phyloP scores from a whole-genome alignment of 805 yeast species.

The Lipomyces yamanashiensis region DNA sequence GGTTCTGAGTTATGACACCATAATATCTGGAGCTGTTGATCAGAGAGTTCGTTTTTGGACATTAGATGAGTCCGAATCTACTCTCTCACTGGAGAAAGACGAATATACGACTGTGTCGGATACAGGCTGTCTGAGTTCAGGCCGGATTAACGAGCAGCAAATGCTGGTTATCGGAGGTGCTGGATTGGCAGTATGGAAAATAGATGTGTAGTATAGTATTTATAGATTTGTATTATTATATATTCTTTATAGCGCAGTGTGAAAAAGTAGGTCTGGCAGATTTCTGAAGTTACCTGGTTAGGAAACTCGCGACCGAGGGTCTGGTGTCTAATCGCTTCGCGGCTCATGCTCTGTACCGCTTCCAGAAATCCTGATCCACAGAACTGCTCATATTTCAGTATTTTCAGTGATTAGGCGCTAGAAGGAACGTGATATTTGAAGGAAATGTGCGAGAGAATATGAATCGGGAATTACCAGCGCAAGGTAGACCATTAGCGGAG shows the following conservation, averaged over 20 bases:
- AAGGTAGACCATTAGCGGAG: background rate
- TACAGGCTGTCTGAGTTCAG: conserved; percentile 71
- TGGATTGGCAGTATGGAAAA: conserved; percentile 58
- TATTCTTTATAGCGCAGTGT: background rate
- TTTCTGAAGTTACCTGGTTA: too few species aligned
- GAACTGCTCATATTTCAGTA: too few species aligned
- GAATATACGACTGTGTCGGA: conserved; percentile 85
- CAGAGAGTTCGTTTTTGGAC: conserved; percentile 76
- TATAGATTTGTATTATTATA: background rate
- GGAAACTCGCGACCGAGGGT: too few species aligned
- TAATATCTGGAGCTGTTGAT: conserved; percentile 77
- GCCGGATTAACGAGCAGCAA: conserved; percentile 41
- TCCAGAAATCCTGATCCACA: too few species aligned
- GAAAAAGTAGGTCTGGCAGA: too few species aligned
- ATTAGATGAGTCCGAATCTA: conserved; percentile 37
- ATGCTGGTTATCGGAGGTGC: conserved; percentile 74
- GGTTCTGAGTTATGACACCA: conserved; percentile 39
- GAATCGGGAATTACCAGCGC: background rate
- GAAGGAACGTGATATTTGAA: too few species aligned
- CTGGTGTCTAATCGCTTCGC: too few species aligned
- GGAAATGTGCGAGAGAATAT: conserved; percentile 5
- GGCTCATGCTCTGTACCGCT: too few species aligned
- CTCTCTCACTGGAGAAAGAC: conserved; percentile 47
- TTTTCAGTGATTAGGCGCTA: too few species aligned
- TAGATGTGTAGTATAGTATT: background rate